These are phyloP conservation scores for Russula sp. DNA, from an alignment of 768 basidiomycete species.

Conservation along the genomic window DNA sequence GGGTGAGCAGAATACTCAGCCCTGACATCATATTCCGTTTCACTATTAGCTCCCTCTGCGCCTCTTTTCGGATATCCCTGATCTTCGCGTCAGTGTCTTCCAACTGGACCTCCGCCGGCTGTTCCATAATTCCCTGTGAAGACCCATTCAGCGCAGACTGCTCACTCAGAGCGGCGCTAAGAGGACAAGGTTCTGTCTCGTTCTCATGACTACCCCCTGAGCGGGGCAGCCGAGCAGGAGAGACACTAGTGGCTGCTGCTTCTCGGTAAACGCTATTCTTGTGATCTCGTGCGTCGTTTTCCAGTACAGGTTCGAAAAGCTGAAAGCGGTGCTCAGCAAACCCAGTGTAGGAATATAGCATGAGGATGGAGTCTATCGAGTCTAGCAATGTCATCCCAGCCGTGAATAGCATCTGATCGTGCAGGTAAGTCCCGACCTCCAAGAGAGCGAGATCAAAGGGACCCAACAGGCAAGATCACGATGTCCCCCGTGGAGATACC, in stretches of 20 bases:
- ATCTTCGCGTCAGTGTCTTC: not conserved
- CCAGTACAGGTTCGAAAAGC: slow-evolving; percentile 42
- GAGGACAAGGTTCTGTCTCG: not conserved
- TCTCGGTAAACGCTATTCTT: not conserved
- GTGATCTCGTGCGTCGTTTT: not conserved
- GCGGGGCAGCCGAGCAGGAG: not conserved
- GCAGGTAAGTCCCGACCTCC: not conserved
- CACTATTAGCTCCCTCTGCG: slow-evolving; percentile 30
- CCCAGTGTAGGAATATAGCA: slow-evolving; percentile 88
- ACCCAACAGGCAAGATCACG: slow-evolving; percentile 74
- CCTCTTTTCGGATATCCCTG: slow-evolving; percentile 8
- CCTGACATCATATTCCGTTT: slow-evolving; percentile 67
- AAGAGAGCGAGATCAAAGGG: not conserved
- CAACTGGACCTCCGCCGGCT: not conserved
- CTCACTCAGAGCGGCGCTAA: not conserved
- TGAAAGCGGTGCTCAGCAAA: slow-evolving; percentile 54
- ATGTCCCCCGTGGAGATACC: slow-evolving; percentile 60
- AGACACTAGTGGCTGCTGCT: not conserved
- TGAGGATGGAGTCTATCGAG: slow-evolving; percentile 79
- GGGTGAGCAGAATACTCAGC: slow-evolving; percentile 73
- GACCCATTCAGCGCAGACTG: not conserved
- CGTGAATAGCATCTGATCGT: slow-evolving; percentile 70
- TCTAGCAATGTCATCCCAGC: slow-evolving; percentile 87
- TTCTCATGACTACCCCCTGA: not conserved
- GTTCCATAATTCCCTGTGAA: slow-evolving; percentile 4